phyloP scores from a whole-genome alignment of 345 rosid genomes.

The Balakata baccata region DNA sequence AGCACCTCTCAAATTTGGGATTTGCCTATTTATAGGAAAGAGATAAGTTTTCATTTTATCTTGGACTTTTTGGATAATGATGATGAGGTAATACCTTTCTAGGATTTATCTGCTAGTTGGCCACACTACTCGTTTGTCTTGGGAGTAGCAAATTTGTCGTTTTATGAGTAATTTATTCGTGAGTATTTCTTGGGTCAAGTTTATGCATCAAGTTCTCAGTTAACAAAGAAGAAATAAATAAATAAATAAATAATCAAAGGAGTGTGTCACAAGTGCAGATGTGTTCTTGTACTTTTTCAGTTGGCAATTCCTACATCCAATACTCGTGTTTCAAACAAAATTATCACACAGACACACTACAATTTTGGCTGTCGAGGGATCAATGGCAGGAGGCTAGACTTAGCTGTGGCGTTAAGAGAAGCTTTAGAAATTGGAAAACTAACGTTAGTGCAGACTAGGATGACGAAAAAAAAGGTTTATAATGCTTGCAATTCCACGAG shows the following conservation, averaged over 20 bases:
- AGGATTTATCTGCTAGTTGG: conserved; percentile 26
- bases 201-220: not conserved
- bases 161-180: conserved; percentile 7
- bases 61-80: conserved; percentile 16
- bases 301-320: too few relatives aligned
- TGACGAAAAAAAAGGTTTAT: not conserved
- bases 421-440: not conserved
- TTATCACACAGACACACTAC: too few relatives aligned
- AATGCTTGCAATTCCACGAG: not conserved
- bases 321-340: too few relatives aligned
- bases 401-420: not conserved
- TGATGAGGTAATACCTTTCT: conserved; percentile 23
- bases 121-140: too few relatives aligned
- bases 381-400: too few relatives aligned
- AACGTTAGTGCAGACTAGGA: not conserved
- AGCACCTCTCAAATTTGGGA: too few relatives aligned
- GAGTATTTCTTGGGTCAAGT: not conserved
- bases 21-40: not conserved
- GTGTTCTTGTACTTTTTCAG: too few relatives aligned
- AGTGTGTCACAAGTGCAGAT: too few relatives aligned
- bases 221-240: too few relatives aligned
- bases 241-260: too few relatives aligned
- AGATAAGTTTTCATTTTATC: not conserved
- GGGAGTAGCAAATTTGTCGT: conserved; percentile 34
- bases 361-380: too few relatives aligned